Conservation (phyloP, 2,329 filamentous ascomycete genomes). For the Venturiaceae sp. region DNA sequence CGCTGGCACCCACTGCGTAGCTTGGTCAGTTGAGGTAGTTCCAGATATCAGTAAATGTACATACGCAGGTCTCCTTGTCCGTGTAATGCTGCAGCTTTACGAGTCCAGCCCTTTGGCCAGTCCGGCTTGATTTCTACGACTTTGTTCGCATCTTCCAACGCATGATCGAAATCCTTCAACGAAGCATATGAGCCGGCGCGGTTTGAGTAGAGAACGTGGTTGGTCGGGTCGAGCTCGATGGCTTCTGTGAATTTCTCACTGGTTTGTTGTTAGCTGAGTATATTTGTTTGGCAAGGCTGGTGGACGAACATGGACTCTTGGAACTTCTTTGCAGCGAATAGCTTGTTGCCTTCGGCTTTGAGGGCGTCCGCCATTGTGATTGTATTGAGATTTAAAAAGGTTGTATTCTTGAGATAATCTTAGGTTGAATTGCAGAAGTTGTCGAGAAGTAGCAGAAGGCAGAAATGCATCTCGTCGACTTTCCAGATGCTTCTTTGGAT, state of each 20-base stretch:
- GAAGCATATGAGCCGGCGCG: slow-evolving; percentile 82
- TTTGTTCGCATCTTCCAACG: slow-evolving; percentile 84
- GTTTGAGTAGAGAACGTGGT: slow-evolving; percentile 98
- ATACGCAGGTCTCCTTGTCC: slow-evolving; percentile 70
- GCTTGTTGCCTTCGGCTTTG: slow-evolving; percentile 97
- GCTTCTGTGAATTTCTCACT: slow-evolving; percentile 94
- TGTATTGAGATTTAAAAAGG: background rate
- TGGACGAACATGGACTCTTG: slow-evolving; percentile 79
- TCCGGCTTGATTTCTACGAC: slow-evolving; percentile 92
- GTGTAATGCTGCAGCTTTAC: slow-evolving; percentile 86
- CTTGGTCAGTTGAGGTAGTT: background rate
- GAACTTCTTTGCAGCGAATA: slow-evolving; percentile 96
- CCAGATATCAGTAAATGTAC: slow-evolving; percentile 13
- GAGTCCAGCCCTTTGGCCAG: slow-evolving; percentile 94
- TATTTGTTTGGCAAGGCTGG: slow-evolving; percentile 11
- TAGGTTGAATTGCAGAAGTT: background rate
- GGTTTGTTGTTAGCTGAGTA: slow-evolving; percentile 8
- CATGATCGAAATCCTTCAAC: slow-evolving; percentile 76
- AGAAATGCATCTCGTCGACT: background rate
- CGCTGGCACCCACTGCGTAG: slow-evolving; percentile 40
- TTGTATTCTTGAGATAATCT: no score
- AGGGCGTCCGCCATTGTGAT: slow-evolving; percentile 64
- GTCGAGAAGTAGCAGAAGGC: background rate
- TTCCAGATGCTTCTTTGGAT: background rate
- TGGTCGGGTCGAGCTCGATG: slow-evolving; percentile 75